These are phyloP conservation scores for Chlamydomonas schloesseri DNA, from an alignment of 139 green algal species.

Conservation along the genomic window DNA sequence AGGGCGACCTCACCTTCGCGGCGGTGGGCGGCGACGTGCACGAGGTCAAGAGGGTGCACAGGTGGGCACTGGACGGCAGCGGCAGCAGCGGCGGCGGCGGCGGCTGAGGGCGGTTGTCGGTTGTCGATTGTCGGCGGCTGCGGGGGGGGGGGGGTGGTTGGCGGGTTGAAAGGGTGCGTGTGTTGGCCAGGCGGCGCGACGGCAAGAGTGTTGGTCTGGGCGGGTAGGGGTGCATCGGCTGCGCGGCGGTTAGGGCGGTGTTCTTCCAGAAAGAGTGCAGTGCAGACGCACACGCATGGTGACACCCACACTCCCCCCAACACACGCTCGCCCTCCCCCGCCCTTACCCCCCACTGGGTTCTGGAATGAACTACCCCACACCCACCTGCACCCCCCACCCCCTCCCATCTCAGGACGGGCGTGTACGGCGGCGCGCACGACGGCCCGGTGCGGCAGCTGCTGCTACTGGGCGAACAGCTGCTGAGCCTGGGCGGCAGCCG, in stretches of 20 bases:
- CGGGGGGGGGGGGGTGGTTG: too few relatives aligned
- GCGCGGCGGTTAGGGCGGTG: too few relatives aligned
- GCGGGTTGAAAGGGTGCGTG: too few relatives aligned
- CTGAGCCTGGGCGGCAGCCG: constrained; percentile 76
- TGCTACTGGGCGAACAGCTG: constrained; percentile 86
- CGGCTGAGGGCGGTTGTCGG: neutral
- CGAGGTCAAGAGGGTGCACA: constrained; percentile 74
- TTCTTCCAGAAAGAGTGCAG: too few relatives aligned
- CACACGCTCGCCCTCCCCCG: neutral
- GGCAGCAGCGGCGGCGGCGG: too few relatives aligned
- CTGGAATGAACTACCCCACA: too few relatives aligned
- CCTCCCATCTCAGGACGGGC: constrained; percentile 62
- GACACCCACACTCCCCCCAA: too few relatives aligned
- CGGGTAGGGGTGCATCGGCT: too few relatives aligned
- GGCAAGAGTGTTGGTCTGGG: too few relatives aligned
- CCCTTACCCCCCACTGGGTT: neutral
- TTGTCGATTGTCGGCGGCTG: neutral
- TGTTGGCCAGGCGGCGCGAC: too few relatives aligned
- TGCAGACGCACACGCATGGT: too few relatives aligned
- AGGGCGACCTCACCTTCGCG: constrained; percentile 91
- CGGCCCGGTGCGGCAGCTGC: constrained; percentile 73
- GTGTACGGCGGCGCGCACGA: constrained; percentile 60
- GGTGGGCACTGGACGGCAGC: constrained; percentile 11
- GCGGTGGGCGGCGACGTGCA: constrained; percentile 79
- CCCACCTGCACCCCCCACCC: neutral